Base-by-base conservation (phyloP, 768 basidiomycete genomes). In the Pulveroboletus sp. region DNA sequence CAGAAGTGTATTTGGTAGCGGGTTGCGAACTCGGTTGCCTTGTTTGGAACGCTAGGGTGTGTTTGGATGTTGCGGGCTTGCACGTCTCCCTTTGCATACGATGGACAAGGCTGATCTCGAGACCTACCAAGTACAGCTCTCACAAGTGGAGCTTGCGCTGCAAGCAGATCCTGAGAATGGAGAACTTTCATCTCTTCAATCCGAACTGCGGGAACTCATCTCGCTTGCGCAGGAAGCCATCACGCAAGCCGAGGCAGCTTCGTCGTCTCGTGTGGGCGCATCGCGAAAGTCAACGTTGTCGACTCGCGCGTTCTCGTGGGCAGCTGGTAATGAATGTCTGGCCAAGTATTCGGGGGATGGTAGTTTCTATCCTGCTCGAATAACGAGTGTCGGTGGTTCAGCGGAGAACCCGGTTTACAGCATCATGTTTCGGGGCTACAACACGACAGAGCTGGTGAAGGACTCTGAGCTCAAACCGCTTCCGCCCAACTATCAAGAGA, bases 391-490 rank as follows among this genome's bases (percentile, higher is more conserved):
- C 45, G 87, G 88, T 50, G 92, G 92, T 39, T 83, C 89, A 26
- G 71, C 79, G 48, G 86, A 89, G 49, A 88, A 91, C 61, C 80
- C 84, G 14, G 85, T 89, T 51, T 95, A 89, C 74, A 90, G 84
- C 66, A 86, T 95, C 61, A 78, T 93, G 32, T 95, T 93, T 77
- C 89, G 89, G 64, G 88, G 85, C 5, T 94, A 94, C 75, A 89
- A 93, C 66, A 87, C 86, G 27, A 93, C 93, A 26, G 93, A 94
- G 69, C 79, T 89, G 33, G 80, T 92, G 31, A 84, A 86, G 61
- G 76, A 77, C 30, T 69, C 76, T 15, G 85, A 88, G 62, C 70
- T 93, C 56, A 90, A 91, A 64, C 51, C 78, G 8, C 73, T 89
- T 11, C 86, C 89, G 2, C 46, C 76, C 9, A 84, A 79, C 64